Percentiles rank a stretch among this genome's conserved stretches.
Conservation (phyloP, 2,329 filamentous ascomycete species). For the Colletotrichum kahawae region DNA sequence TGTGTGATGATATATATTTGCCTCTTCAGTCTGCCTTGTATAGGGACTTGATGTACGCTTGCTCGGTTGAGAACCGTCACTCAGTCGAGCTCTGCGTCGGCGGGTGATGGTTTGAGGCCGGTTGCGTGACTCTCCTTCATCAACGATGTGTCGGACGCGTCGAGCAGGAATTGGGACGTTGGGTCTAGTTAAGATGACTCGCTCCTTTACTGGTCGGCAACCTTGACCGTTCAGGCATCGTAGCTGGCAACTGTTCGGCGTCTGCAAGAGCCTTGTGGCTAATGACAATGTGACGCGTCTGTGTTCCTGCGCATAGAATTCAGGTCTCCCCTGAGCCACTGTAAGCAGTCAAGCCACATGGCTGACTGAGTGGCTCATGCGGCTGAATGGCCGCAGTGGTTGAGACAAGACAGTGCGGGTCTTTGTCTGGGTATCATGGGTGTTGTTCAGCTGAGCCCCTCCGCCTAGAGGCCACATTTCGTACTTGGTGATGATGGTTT, state of each 20-base stretch:
- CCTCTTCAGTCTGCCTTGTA: not conserved
- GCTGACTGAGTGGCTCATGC: not conserved
- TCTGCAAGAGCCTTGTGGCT: not conserved
- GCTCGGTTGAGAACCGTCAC: not conserved
- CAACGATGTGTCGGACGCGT: not conserved
- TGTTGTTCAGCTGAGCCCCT: not conserved
- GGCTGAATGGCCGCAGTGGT: not conserved
- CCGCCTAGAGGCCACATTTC: not conserved
- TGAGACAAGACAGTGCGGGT: not conserved
- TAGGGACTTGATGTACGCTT: not conserved
- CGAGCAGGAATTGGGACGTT: not conserved
- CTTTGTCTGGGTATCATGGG: slow-evolving; percentile 16
- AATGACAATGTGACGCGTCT: not conserved
- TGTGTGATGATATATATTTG: not conserved
- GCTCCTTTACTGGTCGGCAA: not conserved
- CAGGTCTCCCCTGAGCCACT: not conserved
- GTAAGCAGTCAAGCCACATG: not conserved
- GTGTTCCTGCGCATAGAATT: not conserved
- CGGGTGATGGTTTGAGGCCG: not conserved
- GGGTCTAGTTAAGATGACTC: not conserved
- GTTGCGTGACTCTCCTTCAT: not conserved
- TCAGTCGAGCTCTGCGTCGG: not conserved
- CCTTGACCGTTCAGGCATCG: not conserved
- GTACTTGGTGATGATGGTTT: not conserved
- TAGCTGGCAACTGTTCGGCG: not conserved